Evolutionary conservation across 768 basidiomycete species (phyloP).

Genomic region (Tricholoma furcatifolium): DNA sequence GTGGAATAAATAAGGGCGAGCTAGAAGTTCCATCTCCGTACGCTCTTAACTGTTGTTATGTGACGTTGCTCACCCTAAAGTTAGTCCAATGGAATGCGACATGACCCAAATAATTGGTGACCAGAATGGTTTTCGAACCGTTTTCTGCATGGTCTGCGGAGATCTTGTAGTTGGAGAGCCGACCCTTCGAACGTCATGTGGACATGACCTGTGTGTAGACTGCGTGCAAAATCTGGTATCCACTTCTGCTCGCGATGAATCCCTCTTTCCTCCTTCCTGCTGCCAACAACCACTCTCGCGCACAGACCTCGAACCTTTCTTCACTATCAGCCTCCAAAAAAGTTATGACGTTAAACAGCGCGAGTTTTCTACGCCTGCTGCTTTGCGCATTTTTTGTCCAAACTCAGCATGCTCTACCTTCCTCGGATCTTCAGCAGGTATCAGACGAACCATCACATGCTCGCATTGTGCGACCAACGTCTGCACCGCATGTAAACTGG

Average conservation of each 20-base stretch:
- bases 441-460: conserved; percentile 27
- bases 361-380: conserved; percentile 44
- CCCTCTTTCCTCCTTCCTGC: conserved; percentile 51
- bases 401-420: conserved; percentile 51
- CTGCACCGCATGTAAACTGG: conserved; percentile 50
- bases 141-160: conserved; percentile 15
- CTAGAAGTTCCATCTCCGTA: not conserved
- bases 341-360: conserved; percentile 38
- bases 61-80: not conserved
- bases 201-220: conserved; percentile 44
- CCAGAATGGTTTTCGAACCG: conserved; percentile 14
- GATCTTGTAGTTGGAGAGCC: conserved; percentile 21
- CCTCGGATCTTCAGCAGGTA: conserved; percentile 38
- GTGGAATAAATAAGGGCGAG: not conserved
- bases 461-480: conserved; percentile 34
- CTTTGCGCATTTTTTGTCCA: conserved; percentile 52
- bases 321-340: conserved; percentile 24
- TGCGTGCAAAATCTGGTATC: conserved; percentile 43
- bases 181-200: conserved; percentile 40
- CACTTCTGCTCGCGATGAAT: conserved; percentile 45
- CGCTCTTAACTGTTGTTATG: not conserved
- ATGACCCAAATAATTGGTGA: conserved; percentile 9
- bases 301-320: conserved; percentile 23
- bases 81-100: conserved; percentile 2
- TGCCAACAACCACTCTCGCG: conserved; percentile 38